phyloP scores from a whole-genome alignment of 108 stramenopile genomes.

The Epithemia pelagica region DNA sequence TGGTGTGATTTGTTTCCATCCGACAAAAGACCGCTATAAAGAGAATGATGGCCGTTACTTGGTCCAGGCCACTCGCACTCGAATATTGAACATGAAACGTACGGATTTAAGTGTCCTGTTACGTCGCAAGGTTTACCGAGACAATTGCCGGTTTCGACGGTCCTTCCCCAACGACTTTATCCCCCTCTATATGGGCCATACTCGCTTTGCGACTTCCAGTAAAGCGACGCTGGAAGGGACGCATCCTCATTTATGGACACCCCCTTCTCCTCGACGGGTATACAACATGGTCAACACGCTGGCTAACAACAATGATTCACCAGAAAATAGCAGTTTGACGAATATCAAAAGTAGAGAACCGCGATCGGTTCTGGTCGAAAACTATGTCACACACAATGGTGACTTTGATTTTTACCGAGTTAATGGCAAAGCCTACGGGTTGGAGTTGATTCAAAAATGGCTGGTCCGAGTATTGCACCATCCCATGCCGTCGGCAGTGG shows the following conservation, averaged over 20 bases:
- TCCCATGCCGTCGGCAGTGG: constrained; percentile 55
- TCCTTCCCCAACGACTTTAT: background rate
- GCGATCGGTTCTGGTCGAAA: constrained; percentile 31
- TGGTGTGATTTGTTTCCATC: constrained; percentile 47
- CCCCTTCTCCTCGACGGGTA: constrained; percentile 19
- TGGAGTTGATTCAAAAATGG: constrained; percentile 59
- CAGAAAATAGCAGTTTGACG: constrained; percentile 1
- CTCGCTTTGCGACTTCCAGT: constrained; percentile 69
- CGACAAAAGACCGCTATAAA: no score
- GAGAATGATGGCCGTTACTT: constrained; percentile 30
- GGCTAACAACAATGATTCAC: background rate
- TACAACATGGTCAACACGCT: constrained; percentile 12
- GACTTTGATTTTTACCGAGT: constrained; percentile 77
- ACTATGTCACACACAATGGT: constrained; percentile 80
- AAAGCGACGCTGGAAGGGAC: constrained; percentile 73
- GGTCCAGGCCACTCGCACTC: no score
- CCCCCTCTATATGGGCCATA: constrained; percentile 48
- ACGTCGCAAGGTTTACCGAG: constrained; percentile 28
- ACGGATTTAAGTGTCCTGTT: constrained; percentile 53
- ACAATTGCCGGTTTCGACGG: background rate
- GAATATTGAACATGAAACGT: constrained; percentile 75
- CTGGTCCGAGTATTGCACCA: constrained; percentile 33
- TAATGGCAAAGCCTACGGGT: constrained; percentile 55
- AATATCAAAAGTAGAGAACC: background rate
- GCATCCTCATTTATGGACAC: constrained; percentile 74